Percentiles rank a stretch among this genome's conserved stretches.
These are phyloP conservation scores for Aegilops umbellulata DNA, from an alignment of 176 grass and related monocot species.

Conservation along the genomic window DNA sequence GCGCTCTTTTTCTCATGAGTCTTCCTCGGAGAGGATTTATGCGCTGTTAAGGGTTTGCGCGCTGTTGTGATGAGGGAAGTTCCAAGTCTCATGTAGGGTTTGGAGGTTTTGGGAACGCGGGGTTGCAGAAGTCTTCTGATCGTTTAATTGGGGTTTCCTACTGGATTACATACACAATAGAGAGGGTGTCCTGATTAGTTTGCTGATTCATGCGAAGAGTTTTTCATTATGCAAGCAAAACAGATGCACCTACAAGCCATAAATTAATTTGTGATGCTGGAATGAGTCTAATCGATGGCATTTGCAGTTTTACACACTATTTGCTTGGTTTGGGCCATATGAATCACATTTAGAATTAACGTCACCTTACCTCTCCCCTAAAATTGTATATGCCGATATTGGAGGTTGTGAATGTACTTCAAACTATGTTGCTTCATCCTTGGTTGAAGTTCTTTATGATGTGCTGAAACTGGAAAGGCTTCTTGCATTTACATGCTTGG, in stretches of 20 bases:
- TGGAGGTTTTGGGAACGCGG: not conserved
- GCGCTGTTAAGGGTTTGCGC: not conserved
- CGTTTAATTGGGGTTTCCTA: not conserved
- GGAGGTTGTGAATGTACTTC: not conserved
- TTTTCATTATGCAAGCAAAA: no score
- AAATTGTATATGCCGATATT: not conserved
- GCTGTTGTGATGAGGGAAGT: not conserved
- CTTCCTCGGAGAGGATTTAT: not conserved
- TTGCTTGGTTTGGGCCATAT: constrained; percentile 5
- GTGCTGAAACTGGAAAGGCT: not conserved
- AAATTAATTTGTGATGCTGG: not conserved
- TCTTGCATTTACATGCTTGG: not conserved
- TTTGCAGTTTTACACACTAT: constrained; percentile 10
- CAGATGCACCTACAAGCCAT: no score
- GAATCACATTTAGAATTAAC: not conserved
- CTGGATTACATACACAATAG: not conserved
- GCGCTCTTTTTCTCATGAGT: not conserved
- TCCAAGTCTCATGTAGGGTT: not conserved
- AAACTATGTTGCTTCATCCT: not conserved
- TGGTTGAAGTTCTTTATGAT: not conserved
- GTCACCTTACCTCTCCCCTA: not conserved
- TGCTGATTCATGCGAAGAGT: no score
- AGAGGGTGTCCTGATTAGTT: not conserved
- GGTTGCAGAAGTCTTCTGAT: not conserved
- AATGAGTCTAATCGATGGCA: not conserved